Conservation (phyloP, 208 protist genomes). For the Crithidia fasciculata region DNA sequence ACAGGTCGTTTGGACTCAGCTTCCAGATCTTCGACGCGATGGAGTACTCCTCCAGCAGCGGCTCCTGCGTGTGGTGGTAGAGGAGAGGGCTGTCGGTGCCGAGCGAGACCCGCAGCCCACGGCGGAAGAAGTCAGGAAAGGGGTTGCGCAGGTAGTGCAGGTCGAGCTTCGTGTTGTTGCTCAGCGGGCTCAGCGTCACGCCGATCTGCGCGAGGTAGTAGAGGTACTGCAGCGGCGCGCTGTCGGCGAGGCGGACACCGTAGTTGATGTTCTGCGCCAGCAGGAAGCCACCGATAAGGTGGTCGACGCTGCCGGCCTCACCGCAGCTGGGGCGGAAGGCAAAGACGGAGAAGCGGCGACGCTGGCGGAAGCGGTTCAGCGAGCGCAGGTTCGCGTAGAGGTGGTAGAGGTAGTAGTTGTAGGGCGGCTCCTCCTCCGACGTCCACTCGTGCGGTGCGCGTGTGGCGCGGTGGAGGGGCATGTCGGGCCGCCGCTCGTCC, state of each 20-base stretch:
- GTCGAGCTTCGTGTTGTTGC: constrained; percentile 99
- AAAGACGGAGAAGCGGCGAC: constrained; percentile 94
- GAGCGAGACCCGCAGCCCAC: constrained; percentile 97
- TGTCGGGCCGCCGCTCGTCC: constrained; percentile 92
- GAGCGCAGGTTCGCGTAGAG: constrained; percentile 98
- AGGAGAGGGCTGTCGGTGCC: constrained; percentile 95
- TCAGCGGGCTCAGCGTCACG: constrained; percentile 97
- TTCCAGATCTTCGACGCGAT: constrained; percentile 95
- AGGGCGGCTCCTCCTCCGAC: constrained; percentile 96
- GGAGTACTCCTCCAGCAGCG: constrained; percentile 93
- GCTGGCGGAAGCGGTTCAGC: constrained; percentile 95
- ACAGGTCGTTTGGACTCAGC: constrained; percentile 90
- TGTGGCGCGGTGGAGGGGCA: constrained; percentile 56
- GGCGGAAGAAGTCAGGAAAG: constrained; percentile 95
- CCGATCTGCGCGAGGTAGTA: constrained; percentile 99
- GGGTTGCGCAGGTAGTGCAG: constrained; percentile 95
- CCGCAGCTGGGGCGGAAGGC: constrained; percentile 97
- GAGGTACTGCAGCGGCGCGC: constrained; percentile 97
- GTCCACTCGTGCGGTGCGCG: constrained; percentile 93
- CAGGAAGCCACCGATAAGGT: constrained; percentile 96
- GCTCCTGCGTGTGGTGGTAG: constrained; percentile 98
- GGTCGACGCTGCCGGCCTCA: constrained; percentile 91
- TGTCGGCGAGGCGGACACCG: constrained; percentile 94
- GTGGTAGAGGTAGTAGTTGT: constrained; percentile 99
- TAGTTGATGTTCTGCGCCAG: constrained; percentile 96